These are phyloP conservation scores for Lactarius tabidus DNA, from an alignment of 768 basidiomycete species.

Conservation along the genomic window DNA sequence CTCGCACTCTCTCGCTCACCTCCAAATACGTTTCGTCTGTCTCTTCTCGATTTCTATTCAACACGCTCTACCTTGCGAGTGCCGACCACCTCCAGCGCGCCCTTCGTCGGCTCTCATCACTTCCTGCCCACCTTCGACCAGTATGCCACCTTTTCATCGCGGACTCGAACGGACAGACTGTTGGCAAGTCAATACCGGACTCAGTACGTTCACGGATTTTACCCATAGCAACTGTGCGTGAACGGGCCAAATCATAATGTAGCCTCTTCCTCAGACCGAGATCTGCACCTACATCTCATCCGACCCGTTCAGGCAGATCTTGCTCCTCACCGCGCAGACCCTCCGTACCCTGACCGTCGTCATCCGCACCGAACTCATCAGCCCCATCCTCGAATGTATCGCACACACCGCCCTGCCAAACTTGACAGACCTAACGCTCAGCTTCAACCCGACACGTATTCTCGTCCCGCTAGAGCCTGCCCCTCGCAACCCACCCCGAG, in stretches of 20 bases:
- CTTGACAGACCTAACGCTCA: conserved; percentile 17
- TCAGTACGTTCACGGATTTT: neutral
- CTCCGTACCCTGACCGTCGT: conserved; percentile 18
- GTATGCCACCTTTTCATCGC: conserved; percentile 19
- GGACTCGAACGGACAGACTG: neutral
- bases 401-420: neutral
- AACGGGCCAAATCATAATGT: neutral
- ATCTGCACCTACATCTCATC: neutral
- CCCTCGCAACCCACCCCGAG: neutral
- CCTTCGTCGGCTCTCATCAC: conserved; percentile 5
- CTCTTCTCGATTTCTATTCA: conserved; percentile 19
- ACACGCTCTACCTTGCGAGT: conserved; percentile 6
- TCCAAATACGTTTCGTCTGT: conserved; percentile 12
- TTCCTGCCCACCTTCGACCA: conserved; percentile 8
- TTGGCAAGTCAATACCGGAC: neutral
- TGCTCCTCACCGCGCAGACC: conserved; percentile 13
- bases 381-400: conserved; percentile 10
- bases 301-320: conserved; percentile 2
- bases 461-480: neutral
- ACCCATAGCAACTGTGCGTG: neutral
- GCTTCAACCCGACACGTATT: conserved; percentile 10
- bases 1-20: conserved; percentile 16
- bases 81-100: conserved; percentile 1
- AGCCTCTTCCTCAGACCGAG: neutral
- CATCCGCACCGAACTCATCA: neutral